These are phyloP conservation scores for Spinacia oleracea DNA, from an alignment of 179 eudicot genomes.

Conservation along the genomic window DNA sequence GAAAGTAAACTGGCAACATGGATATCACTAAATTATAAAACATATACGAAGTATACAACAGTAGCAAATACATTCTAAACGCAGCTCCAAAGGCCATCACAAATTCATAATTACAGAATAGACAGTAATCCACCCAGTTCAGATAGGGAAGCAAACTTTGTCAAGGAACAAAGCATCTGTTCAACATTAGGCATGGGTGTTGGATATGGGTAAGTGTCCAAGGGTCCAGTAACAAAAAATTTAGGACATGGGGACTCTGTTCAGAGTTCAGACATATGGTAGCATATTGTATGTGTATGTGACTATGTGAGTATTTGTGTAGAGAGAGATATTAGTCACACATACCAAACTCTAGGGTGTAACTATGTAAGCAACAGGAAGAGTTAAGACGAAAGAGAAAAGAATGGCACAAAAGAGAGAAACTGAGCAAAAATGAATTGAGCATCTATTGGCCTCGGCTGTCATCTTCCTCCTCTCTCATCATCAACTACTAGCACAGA, in stretches of 20 bases:
- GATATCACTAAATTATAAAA: background rate
- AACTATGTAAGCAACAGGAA: too few relatives aligned
- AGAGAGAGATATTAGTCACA: background rate
- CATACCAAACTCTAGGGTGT: too few relatives aligned
- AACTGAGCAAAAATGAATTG: too few relatives aligned
- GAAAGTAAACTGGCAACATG: background rate
- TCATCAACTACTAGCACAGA: too few relatives aligned
- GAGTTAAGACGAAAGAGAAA: too few relatives aligned
- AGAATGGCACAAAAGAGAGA: too few relatives aligned
- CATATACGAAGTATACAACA: background rate
- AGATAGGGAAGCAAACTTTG: too few relatives aligned
- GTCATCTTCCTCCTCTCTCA: too few relatives aligned
- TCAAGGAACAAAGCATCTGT: background rate
- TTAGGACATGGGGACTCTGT: background rate
- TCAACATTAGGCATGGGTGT: background rate
- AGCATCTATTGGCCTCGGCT: too few relatives aligned
- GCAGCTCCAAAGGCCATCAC: background rate
- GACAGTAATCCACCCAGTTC: background rate
- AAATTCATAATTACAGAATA: background rate
- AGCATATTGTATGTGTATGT: background rate
- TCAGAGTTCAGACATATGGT: background rate
- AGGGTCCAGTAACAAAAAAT: background rate
- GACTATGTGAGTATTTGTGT: background rate
- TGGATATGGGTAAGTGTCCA: background rate
- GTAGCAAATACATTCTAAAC: background rate